Evolutionary conservation across 495 filamentous ascomycete species (phyloP), one percentile per base, ranked within the genome.

Genomic region (Aspergillus sparsus): DNA sequence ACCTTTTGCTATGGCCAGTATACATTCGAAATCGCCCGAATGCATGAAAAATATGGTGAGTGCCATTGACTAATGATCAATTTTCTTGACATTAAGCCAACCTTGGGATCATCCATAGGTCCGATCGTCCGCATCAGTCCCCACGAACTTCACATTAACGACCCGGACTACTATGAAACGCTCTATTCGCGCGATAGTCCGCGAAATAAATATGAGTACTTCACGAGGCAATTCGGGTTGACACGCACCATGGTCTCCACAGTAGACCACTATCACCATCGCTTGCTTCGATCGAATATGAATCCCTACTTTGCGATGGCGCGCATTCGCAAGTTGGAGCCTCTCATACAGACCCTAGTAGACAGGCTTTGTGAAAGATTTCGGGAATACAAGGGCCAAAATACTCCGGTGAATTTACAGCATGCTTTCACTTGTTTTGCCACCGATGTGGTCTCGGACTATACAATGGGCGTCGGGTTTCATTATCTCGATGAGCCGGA

Each of bases 381-480:
- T 13, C 37, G 69, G 15, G 67, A 74, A 0, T 73, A 63, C 56
- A 62, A 63, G 36, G 65, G 63, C 10, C 65, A 60, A n/a, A 53
- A 67, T 0, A 51, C 53, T 10, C 66, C 70, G 1, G 35, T 80
- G 15, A 69, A 69, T 39, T 47, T 80, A 2, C 65, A 73, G 42
- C 65, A 77, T 57, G 74, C 74, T 0, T 75, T 70, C 34, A 69
- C 65, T 44, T 68, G 66, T 9, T 77, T 70, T 49, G 67, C 78
- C 6, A 75, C 69, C 0, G 77, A 81, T 42, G 71, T 80, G 4
- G 68, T 81, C 6, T 68, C 65, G n/a, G 70, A 78, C 35, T 79
- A 79, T 47, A 63, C 66, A 18, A 68, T 72, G 67, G 68, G 68
- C 1, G 59, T 57, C 11, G 67, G 62, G 11, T 70, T 62, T 32